These are phyloP conservation scores for Gynostemma pentaphyllum DNA, from an alignment of 306 rosid species.

Conservation along the genomic window DNA sequence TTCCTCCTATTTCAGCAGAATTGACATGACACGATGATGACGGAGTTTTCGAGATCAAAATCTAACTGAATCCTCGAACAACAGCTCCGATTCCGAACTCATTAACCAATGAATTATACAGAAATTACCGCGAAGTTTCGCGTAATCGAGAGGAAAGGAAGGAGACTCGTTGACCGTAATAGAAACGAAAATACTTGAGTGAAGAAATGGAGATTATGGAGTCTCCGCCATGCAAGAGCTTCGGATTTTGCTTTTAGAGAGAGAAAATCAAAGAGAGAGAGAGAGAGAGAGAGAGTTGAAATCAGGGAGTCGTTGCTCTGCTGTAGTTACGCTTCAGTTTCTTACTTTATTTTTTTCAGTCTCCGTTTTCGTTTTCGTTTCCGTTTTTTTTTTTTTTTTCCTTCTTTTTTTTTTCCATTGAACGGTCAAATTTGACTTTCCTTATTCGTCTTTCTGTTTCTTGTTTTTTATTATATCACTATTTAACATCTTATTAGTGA, in stretches of 20 bases:
- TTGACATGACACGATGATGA: no score
- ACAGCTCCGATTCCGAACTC: neutral
- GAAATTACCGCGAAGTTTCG: slow-evolving; percentile 4
- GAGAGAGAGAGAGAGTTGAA: neutral
- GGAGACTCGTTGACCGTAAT: neutral
- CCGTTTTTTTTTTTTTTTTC: neutral
- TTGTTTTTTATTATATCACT: neutral
- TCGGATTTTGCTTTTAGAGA: neutral
- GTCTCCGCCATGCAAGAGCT: neutral
- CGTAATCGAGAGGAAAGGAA: neutral
- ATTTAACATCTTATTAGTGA: no score
- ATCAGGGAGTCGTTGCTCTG: neutral
- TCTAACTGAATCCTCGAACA: neutral
- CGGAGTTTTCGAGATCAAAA: neutral
- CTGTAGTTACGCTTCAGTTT: neutral
- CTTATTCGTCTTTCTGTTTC: neutral
- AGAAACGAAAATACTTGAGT: neutral
- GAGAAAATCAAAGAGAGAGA: neutral
- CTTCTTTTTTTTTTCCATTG: neutral
- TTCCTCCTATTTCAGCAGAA: neutral
- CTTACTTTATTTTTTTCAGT: slow-evolving; percentile 2
- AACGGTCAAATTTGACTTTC: slow-evolving; percentile 7
- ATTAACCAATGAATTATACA: neutral
- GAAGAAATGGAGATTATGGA: neutral
- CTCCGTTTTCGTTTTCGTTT: neutral